phyloP scores from a whole-genome alignment of 805 yeast genomes.

The Danielia oregonensis region DNA sequence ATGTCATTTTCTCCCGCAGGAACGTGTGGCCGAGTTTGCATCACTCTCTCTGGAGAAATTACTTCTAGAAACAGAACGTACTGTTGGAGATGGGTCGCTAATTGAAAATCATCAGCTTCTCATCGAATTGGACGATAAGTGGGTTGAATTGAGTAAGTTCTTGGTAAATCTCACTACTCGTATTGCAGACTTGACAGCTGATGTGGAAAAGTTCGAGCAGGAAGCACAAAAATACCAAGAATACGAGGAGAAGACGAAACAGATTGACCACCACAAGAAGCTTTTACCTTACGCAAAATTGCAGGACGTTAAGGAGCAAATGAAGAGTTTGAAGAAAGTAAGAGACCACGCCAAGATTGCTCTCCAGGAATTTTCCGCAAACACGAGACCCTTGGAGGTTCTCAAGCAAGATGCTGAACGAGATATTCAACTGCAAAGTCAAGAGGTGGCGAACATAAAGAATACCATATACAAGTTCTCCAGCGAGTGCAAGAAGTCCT shows the following conservation, averaged over 20 bases:
- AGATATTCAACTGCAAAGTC: neutral
- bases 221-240: slow-evolving; percentile 46
- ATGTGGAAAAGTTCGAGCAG: slow-evolving; percentile 37
- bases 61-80: slow-evolving; percentile 73
- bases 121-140: slow-evolving; percentile 44
- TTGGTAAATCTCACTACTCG: slow-evolving; percentile 26
- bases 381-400: slow-evolving; percentile 22
- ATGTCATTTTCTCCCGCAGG: slow-evolving; percentile 95
- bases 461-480: neutral
- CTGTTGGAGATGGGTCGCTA: slow-evolving; percentile 63
- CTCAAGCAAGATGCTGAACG: neutral
- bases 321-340: slow-evolving; percentile 28
- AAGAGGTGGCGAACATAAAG: neutral
- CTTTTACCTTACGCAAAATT: slow-evolving; percentile 40
- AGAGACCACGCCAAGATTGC: slow-evolving; percentile 34
- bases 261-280: slow-evolving; percentile 33
- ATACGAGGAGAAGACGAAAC: slow-evolving; percentile 42
- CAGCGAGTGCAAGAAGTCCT: neutral
- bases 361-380: slow-evolving; percentile 22
- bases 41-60: slow-evolving; percentile 71
- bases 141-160: slow-evolving; percentile 23
- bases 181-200: slow-evolving; percentile 30
- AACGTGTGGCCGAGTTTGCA: slow-evolving; percentile 90
- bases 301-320: slow-evolving; percentile 33
- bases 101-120: slow-evolving; percentile 54